Evolutionary conservation across 441 rosid species (phyloP), one percentile per base, ranked within the genome.

Genomic region (Manihot esculenta): DNA sequence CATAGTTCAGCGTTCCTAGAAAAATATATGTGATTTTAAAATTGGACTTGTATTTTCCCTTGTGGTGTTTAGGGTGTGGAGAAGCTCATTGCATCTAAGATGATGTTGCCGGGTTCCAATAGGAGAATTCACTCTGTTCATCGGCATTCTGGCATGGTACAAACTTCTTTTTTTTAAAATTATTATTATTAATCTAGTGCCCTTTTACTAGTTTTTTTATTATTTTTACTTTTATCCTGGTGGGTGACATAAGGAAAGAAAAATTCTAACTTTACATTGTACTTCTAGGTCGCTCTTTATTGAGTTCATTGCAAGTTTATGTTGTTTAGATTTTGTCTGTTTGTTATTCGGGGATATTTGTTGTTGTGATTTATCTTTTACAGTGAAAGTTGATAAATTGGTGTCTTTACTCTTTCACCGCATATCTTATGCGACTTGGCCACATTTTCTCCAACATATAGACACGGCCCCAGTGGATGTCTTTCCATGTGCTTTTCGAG

Each of bases 21-120:
- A 50, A 24, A 35, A 57, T 24, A n/a, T 74, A 12, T 70, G 13
- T 13, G 21, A 41, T 21, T 62, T 7, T 60, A 10, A 61, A 15
- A 12, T 13, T 10, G 53, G 56, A 0, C 53, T 65, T 62, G 7
- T 56, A 38, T 18, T 13, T n/a, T 67, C 12, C 54, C 55, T 51
- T 44, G 7, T 67, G 50, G 38, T 48, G 54, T 80, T 66, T 81
- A 95, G 99, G 98, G 97, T 41, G 99, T 95, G 80, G 99, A 95
- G 95, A 95, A 95, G 82, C 88, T 95, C 27, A 93, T 95, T 56
- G 90, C 98, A 0, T 95, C 98, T 13, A 95, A 93, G 84, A 93
- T 95, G 99, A 91, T 95, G 98, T 70, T 95, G 62, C 96, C 97
- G 0, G 99, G 99, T 78, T 93, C 97, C 20, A 93, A 95, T 72